Evolutionary conservation across 495 filamentous ascomycete species (phyloP), one percentile per base, ranked within the genome.

Genomic region (Penicillium canescens): DNA sequence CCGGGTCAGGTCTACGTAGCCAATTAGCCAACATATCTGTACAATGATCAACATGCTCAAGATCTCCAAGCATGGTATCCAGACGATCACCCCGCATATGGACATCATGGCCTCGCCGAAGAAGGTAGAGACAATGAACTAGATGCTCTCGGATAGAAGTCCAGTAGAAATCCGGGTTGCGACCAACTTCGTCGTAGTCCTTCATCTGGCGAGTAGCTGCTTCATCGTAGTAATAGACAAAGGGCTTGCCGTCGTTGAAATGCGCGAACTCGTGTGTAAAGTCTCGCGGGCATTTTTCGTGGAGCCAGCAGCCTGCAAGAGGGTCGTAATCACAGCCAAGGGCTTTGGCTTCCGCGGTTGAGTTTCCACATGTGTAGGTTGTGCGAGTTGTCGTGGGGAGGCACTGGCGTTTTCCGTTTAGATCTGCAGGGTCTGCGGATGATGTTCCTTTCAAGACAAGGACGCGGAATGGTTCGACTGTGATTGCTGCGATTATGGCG

Each of bases 1-100:
- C 50, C 1, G 50, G 50, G 40, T 58, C 50, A 12, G 50, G 50
- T 46, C 55, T 53, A 18, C 55, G 39, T 23, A 58, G 14, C 43
- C 40, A 58, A 33, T 58, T 38, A 23, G 55, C 55, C 50, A 58
- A 3, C 46, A 58, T 54, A 7, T 58, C 39, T 1, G 50, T 58
- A 45, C 55, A 58, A 21, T 58, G 55, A 36, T 58, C 55, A 41
- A 58, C 55, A 50, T 58, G 55, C 5, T 54, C 55, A 16, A 58
- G 45, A 50, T 58, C 55, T 1, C 28, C 37, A 33, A 58, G 33
- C 50, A 58, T 58, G 18, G 36, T 48, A 36, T 58, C 55, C 21
- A 58, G 39, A 6, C 50, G 55, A 49, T 41, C 55, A 3, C 55
- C 55, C 23, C 55, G 50, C 55, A 58, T 54, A 11, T 58, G 55